Conservation (phyloP, 805 yeast genomes). For the Candida qinlingensis region DNA sequence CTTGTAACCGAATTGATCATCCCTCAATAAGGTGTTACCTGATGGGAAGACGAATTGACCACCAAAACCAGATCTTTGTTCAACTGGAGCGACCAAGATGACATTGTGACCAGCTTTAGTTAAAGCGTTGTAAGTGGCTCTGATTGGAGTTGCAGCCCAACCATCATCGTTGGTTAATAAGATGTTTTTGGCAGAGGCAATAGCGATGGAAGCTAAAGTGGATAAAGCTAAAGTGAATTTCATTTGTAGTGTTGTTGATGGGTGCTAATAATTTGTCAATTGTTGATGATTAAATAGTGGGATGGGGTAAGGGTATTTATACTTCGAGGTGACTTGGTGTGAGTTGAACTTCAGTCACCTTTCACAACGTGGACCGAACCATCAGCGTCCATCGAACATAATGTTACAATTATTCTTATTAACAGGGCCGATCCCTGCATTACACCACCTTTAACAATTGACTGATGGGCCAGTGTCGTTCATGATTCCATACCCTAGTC, state of each 20-base stretch:
- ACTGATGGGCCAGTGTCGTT: too few relatives aligned
- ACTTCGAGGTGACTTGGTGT: background rate
- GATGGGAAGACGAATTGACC: slow-evolving; percentile 45
- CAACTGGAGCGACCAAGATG: slow-evolving; percentile 45
- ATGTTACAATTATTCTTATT: too few relatives aligned
- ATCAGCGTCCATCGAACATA: too few relatives aligned
- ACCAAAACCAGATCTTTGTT: slow-evolving; percentile 49
- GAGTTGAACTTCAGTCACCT: too few relatives aligned
- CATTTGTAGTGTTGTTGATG: background rate
- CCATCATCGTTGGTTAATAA: slow-evolving; percentile 53
- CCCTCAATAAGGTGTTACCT: slow-evolving; percentile 32
- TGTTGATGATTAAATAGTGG: too few relatives aligned
- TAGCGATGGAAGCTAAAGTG: slow-evolving; percentile 8
- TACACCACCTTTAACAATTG: too few relatives aligned
- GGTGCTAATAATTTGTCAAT: background rate
- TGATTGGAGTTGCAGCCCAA: slow-evolving; percentile 51
- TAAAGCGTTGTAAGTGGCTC: slow-evolving; percentile 47
- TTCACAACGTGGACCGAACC: too few relatives aligned
- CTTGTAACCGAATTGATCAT: slow-evolving; percentile 45
- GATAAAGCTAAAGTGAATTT: slow-evolving; percentile 2
- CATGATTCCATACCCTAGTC: background rate
- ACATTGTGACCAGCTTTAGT: slow-evolving; percentile 45
- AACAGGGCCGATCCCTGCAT: too few relatives aligned
- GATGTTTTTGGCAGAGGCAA: slow-evolving; percentile 34
- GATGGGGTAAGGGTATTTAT: background rate